Conservation (phyloP, 2,329 filamentous ascomycete species). For the Magnaporthiopsis rhizophila region DNA sequence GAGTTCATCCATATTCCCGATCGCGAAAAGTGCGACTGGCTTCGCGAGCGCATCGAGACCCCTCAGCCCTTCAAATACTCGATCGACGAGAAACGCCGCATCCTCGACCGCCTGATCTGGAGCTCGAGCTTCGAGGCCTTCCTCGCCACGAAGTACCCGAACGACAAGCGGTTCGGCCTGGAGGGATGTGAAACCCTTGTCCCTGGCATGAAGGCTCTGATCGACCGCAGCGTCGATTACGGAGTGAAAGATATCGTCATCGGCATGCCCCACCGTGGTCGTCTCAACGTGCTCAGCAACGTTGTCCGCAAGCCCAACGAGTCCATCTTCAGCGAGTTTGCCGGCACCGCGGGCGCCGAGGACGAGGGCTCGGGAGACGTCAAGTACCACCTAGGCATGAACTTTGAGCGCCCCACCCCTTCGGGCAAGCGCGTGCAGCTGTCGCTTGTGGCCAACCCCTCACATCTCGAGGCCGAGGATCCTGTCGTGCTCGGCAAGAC, state of each 20-base stretch:
- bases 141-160: conserved; percentile 94
- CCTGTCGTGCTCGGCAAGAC: conserved; percentile 97
- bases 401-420: conserved; percentile 96
- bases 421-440: conserved; percentile 99
- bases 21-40: conserved; percentile 95
- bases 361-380: conserved; percentile 98
- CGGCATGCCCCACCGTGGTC: conserved; percentile 97
- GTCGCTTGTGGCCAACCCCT: conserved; percentile 95
- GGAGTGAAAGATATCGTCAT: conserved; percentile 99
- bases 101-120: conserved; percentile 97
- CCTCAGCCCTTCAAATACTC: conserved; percentile 95
- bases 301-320: conserved; percentile 99
- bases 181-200: conserved; percentile 96
- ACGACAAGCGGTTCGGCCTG: conserved; percentile 98
- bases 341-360: conserved; percentile 74
- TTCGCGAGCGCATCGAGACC: conserved; percentile 89
- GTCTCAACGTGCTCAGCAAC: conserved; percentile 95
- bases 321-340: conserved; percentile 98
- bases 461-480: conserved; percentile 95
- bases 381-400: conserved; percentile 99
- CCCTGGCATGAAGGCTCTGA: conserved; percentile 97
- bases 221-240: conserved; percentile 96
- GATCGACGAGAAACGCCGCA: conserved; percentile 94
- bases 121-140: conserved; percentile 96
- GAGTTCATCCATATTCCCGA: conserved; percentile 99